These are phyloP conservation scores for Xerophyta viscosa DNA, from an alignment of 106 monocot genomes.

Conservation along the genomic window DNA sequence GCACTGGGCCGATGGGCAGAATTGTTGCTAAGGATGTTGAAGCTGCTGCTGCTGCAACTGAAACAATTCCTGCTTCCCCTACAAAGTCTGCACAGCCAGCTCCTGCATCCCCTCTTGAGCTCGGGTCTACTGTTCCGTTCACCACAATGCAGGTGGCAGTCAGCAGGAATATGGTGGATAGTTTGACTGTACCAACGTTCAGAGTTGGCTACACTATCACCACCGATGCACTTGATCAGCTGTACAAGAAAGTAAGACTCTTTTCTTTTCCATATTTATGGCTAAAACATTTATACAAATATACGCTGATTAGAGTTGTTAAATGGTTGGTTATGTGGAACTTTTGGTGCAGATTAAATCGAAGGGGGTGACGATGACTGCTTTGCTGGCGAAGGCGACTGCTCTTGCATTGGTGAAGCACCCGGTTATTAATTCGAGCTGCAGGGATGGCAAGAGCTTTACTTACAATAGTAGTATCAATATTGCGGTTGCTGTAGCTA, in stretches of 20 bases:
- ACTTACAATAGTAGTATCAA: conserved; percentile 87
- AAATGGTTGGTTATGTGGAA: conserved; percentile 5
- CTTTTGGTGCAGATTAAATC: conserved; percentile 56
- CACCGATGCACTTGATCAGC: conserved; percentile 68
- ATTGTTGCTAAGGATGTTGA: conserved; percentile 96
- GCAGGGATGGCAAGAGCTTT: conserved; percentile 91
- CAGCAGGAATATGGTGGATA: conserved; percentile 85
- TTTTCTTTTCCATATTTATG: no score
- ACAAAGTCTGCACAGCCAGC: background rate
- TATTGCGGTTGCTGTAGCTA: conserved; percentile 90
- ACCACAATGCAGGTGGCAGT: conserved; percentile 89
- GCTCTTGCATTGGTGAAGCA: conserved; percentile 77
- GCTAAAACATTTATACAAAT: no score
- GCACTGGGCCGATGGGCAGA: conserved; percentile 77
- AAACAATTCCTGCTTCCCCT: background rate
- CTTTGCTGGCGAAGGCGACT: conserved; percentile 81
- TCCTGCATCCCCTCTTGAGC: conserved; percentile 19
- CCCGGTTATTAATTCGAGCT: conserved; percentile 82
- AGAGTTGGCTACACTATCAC: conserved; percentile 86
- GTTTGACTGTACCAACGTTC: conserved; percentile 79
- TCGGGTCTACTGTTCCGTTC: conserved; percentile 69
- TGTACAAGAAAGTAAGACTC: conserved; percentile 71
- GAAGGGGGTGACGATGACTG: conserved; percentile 95
- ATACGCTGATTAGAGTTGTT: background rate
- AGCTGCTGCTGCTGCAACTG: conserved; percentile 25